Percentiles rank a stretch among this genome's conserved stretches.
phyloP scores from a whole-genome alignment of 1,284 basidiomycete genomes.

The Cryptococcus maquisensis region DNA sequence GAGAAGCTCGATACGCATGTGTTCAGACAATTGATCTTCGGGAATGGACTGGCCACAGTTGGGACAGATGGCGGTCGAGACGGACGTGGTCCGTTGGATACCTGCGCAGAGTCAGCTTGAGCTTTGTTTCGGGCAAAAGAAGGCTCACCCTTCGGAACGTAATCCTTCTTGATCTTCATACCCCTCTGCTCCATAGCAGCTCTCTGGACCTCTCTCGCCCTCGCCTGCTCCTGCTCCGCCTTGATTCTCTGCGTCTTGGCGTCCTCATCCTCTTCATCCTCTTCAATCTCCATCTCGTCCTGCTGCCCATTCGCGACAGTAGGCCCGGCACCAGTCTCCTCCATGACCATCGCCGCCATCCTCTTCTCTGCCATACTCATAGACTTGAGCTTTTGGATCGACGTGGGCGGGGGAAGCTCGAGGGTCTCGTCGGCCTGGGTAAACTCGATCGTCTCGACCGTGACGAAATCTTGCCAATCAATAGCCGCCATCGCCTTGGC shows the following conservation, averaged over 20 bases:
- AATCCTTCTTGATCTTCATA: slow-evolving; percentile 96
- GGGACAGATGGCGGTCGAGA: slow-evolving; percentile 77
- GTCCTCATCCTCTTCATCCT: slow-evolving; percentile 56
- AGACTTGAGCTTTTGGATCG: slow-evolving; percentile 85
- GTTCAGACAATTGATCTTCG: slow-evolving; percentile 90
- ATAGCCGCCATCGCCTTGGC: slow-evolving; percentile 80
- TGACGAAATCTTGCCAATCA: slow-evolving; percentile 99
- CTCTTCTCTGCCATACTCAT: slow-evolving; percentile 97
- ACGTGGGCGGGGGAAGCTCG: slow-evolving; percentile 92
- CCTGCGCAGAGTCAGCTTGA: slow-evolving; percentile 47
- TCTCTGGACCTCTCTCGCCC: slow-evolving; percentile 71
- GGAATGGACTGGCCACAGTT: slow-evolving; percentile 93
- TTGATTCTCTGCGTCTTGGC: slow-evolving; percentile 60
- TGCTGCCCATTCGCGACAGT: slow-evolving; percentile 52
- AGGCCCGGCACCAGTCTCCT: slow-evolving; percentile 77
- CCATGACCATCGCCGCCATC: slow-evolving; percentile 98
- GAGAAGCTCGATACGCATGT: slow-evolving; percentile 96
- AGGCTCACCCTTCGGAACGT: slow-evolving; percentile 81
- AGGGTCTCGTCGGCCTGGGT: slow-evolving; percentile 85
- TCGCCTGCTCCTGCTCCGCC: slow-evolving; percentile 69
- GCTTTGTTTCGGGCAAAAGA: slow-evolving; percentile 3
- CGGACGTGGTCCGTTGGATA: slow-evolving; percentile 57
- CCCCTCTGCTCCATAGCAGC: slow-evolving; percentile 71
- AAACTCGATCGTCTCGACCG: slow-evolving; percentile 98
- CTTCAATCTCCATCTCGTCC: slow-evolving; percentile 54